Conservation (phyloP, 2,329 filamentous ascomycete genomes). For the Ophiostoma perfectum region DNA sequence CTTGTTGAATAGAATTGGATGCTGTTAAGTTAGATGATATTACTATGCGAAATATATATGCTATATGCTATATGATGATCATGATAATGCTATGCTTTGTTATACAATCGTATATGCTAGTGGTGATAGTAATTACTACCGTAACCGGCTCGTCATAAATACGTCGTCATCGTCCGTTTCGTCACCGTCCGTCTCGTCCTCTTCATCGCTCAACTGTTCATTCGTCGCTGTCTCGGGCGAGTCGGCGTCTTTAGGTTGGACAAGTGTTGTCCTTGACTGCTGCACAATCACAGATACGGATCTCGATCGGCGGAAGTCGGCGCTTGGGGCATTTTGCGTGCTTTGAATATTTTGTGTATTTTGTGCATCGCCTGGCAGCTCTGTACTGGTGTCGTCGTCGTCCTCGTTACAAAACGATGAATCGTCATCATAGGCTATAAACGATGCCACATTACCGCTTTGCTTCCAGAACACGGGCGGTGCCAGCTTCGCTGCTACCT, state of each 20-base stretch:
- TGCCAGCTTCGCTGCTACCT: neutral
- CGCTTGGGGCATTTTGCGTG: neutral
- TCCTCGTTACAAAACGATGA: neutral
- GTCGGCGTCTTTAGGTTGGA: neutral
- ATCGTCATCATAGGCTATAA: neutral
- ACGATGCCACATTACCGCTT: neutral
- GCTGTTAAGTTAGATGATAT: neutral
- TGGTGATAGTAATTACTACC: neutral
- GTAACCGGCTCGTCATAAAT: constrained; percentile 9
- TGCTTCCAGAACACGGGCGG: constrained; percentile 11
- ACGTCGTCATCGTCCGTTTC: constrained; percentile 16
- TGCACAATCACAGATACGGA: neutral
- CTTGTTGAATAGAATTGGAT: neutral
- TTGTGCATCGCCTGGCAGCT: no score
- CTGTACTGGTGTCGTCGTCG: neutral
- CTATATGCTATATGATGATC: neutral
- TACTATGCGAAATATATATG: neutral
- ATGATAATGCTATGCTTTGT: neutral
- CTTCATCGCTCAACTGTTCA: constrained; percentile 12
- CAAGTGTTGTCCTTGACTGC: neutral
- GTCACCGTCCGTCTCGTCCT: constrained; percentile 8
- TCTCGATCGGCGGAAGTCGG: neutral
- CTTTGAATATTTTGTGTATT: no score
- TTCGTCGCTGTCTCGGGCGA: constrained; percentile 1
- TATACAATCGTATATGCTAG: neutral